phyloP scores from a whole-genome alignment of 2,329 filamentous ascomycete genomes.

The Monosporascus sp. region DNA sequence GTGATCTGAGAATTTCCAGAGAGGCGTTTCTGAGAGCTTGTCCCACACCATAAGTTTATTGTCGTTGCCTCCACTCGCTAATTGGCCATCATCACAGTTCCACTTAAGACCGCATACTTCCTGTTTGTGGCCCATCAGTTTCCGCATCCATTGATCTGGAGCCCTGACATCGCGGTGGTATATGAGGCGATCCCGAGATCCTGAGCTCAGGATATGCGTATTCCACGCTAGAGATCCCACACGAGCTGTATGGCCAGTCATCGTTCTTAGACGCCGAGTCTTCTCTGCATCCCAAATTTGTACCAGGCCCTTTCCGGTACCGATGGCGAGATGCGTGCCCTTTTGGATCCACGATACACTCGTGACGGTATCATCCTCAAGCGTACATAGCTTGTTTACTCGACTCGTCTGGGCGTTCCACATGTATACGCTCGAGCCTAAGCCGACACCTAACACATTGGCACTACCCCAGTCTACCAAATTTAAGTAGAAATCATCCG shows the following conservation, averaged over 20 bases:
- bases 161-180: conserved; percentile 93
- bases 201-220: conserved; percentile 92
- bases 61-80: conserved; percentile 94
- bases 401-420: conserved; percentile 92
- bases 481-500: conserved; percentile 97
- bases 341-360: conserved; percentile 98
- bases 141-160: conserved; percentile 82
- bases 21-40: conserved; percentile 82
- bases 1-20: conserved; percentile 93
- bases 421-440: conserved; percentile 94
- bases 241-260: conserved; percentile 92
- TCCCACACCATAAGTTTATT: conserved; percentile 99
- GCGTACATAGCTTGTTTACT: conserved; percentile 89
- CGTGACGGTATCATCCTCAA: conserved; percentile 90
- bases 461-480: conserved; percentile 96
- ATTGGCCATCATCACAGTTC: conserved; percentile 93
- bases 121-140: conserved; percentile 91
- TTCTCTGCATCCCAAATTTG: conserved; percentile 97
- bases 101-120: conserved; percentile 95
- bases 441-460: conserved; percentile 86
- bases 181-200: conserved; percentile 87
- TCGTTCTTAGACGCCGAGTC: conserved; percentile 78
- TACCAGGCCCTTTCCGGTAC: conserved; percentile 88
- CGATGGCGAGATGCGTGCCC: conserved; percentile 91
- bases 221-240: conserved; percentile 97